Evolutionary conservation across 345 rosid species (phyloP).

Genomic region (Chamaenerion angustifolium): DNA sequence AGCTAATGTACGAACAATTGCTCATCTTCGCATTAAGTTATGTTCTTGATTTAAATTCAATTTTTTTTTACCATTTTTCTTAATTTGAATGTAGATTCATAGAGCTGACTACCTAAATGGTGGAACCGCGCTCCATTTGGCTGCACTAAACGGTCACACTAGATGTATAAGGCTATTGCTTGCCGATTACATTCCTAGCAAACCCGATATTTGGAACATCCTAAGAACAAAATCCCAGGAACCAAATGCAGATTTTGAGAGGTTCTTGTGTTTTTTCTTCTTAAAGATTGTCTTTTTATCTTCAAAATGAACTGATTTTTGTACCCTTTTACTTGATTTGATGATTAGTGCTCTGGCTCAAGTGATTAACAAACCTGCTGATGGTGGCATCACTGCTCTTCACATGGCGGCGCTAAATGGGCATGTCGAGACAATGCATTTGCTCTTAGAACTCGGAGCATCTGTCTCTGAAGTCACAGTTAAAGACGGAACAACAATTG

Average conservation of each 20-base stretch:
- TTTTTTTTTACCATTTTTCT: too few relatives aligned
- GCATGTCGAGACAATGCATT: conserved; percentile 62
- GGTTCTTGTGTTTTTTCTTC: neutral
- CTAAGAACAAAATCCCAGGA: conserved; percentile 13
- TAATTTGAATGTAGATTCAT: conserved; percentile 39
- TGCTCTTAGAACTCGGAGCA: conserved; percentile 87
- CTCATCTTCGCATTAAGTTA: neutral
- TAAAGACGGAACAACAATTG: conserved; percentile 89
- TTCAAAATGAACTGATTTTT: neutral
- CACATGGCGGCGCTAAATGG: conserved; percentile 94
- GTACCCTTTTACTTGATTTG: conserved; percentile 2
- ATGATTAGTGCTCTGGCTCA: conserved; percentile 42
- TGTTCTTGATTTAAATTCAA: too few relatives aligned
- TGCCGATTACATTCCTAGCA: conserved; percentile 74
- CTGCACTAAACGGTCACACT: conserved; percentile 85
- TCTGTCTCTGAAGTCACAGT: conserved; percentile 57
- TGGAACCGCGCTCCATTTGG: conserved; percentile 93
- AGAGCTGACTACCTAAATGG: conserved; percentile 88
- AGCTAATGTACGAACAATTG: conserved; percentile 53
- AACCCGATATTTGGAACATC: conserved; percentile 36
- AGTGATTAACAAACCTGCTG: conserved; percentile 71
- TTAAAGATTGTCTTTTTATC: neutral
- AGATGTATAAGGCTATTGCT: conserved; percentile 75
- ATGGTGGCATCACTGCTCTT: conserved; percentile 90
- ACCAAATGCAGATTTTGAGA: neutral